Evolutionary conservation across 139 green algal genomes (phyloP).

Genomic region (Chlamydomonas applanata): DNA sequence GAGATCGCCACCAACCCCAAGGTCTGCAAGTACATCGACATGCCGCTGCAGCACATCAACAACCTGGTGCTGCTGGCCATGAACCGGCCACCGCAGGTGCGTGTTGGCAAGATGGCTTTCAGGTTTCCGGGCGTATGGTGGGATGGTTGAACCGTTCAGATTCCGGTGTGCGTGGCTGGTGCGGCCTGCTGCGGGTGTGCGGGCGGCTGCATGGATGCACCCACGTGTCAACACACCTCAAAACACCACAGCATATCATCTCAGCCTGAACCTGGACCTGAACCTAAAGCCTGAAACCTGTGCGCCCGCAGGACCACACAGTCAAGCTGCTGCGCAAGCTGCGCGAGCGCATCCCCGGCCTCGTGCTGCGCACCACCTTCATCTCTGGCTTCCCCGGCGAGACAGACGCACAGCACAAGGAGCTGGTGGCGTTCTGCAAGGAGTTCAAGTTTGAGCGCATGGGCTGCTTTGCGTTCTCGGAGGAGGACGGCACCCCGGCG

Average conservation of each 20-base stretch:
- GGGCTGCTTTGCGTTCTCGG: slow-evolving; percentile 80
- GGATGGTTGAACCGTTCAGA: no score
- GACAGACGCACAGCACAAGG: slow-evolving; percentile 65
- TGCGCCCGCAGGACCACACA: slow-evolving; percentile 16
- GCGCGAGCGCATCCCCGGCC: slow-evolving; percentile 69
- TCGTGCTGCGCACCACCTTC: slow-evolving; percentile 89
- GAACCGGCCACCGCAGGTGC: slow-evolving; percentile 69
- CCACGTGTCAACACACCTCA: no score
- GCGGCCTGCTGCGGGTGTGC: no score
- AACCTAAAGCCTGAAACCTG: no score
- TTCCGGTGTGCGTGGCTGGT: no score
- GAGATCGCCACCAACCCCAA: slow-evolving; percentile 86
- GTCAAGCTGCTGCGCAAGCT: slow-evolving; percentile 74
- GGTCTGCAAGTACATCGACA: slow-evolving; percentile 95
- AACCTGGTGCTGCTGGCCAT: slow-evolving; percentile 85
- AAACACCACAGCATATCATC: no score
- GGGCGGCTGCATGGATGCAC: no score
- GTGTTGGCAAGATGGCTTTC: slow-evolving; percentile 48
- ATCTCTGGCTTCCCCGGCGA: slow-evolving; percentile 86
- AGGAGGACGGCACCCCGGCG: slow-evolving; percentile 90
- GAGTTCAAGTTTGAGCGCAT: slow-evolving; percentile 75
- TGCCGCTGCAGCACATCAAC: slow-evolving; percentile 90
- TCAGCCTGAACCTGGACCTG: no score
- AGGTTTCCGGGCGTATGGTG: no score
- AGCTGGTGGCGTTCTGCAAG: slow-evolving; percentile 75